A percentile compares a stretch with the other conserved stretches of the same genome.
Evolutionary conservation across 2,329 filamentous ascomycete genomes (phyloP).

Genomic region (Colletotrichum nymphaeae): DNA sequence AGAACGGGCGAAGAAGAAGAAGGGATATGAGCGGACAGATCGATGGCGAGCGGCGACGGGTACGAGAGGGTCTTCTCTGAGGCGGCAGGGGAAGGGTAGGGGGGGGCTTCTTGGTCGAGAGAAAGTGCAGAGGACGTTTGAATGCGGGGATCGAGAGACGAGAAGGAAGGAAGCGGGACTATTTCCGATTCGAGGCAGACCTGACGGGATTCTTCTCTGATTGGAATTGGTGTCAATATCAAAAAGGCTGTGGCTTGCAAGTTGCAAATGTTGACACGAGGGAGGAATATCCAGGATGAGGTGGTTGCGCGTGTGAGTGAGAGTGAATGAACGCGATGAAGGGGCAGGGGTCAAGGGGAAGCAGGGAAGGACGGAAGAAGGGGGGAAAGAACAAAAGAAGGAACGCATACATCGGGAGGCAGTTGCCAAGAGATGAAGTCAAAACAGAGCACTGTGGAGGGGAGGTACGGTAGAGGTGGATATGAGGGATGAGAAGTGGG

Average conservation of each 20-base stretch:
- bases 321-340: neutral
- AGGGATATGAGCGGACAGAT: constrained; percentile 7
- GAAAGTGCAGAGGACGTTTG: neutral
- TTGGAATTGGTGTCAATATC: neutral
- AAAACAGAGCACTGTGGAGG: constrained; percentile 21
- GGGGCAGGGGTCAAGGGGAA: neutral
- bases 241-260: neutral
- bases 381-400: neutral
- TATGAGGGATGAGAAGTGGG: neutral
- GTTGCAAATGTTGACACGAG: neutral
- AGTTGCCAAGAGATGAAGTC: constrained; percentile 26
- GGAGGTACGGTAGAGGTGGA: neutral
- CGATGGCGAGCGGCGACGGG: neutral
- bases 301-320: neutral
- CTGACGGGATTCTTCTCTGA: neutral
- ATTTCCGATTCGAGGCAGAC: neutral
- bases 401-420: neutral
- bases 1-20: constrained; percentile 19
- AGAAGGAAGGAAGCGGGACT: neutral
- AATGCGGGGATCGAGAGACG: neutral
- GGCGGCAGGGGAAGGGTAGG: no score
- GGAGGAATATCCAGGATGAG: neutral
- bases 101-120: neutral
- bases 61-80: neutral
- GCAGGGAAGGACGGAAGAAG: neutral